A percentile compares a stretch with the other conserved stretches of the same genome.
phyloP scores from a whole-genome alignment of 208 protist species.

The Novymonas esmeraldas region DNA sequence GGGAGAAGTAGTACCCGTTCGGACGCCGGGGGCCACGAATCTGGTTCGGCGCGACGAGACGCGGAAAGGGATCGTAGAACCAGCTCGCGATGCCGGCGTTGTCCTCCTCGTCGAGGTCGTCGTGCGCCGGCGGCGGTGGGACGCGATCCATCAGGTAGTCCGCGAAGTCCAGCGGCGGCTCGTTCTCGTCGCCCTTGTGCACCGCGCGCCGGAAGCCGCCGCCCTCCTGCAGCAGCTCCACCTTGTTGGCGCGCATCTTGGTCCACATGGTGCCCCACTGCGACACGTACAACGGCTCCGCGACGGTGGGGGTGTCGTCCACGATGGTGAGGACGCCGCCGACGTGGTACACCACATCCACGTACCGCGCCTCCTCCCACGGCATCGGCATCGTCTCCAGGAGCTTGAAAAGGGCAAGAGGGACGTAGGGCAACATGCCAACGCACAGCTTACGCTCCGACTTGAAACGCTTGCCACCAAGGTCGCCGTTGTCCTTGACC shows the following conservation, averaged over 20 bases:
- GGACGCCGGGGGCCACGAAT: conserved; percentile 75
- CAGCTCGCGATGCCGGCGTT: conserved; percentile 97
- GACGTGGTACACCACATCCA: conserved; percentile 99
- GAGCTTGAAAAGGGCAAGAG: conserved; percentile 99
- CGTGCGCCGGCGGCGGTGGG: conserved; percentile 94
- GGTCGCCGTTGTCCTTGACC: conserved; percentile 99
- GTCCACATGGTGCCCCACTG: conserved; percentile 99
- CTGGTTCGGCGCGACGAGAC: conserved; percentile 93
- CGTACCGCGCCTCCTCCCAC: conserved; percentile 96
- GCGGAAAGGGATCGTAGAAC: conserved; percentile 99
- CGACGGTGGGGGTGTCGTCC: conserved; percentile 99
- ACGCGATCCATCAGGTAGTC: conserved; percentile 99
- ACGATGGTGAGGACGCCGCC: conserved; percentile 99
- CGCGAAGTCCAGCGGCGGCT: conserved; percentile 99
- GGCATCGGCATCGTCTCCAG: conserved; percentile 99
- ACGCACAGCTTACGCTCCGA: conserved; percentile 99
- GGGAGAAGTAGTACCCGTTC: conserved; percentile 94
- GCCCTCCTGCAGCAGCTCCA: conserved; percentile 76
- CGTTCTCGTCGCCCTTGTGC: conserved; percentile 99
- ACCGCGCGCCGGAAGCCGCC: conserved; percentile 95
- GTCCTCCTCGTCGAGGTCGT: conserved; percentile 99
- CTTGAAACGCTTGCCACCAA: conserved; percentile 98
- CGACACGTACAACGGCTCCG: conserved; percentile 98
- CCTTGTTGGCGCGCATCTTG: conserved; percentile 99
- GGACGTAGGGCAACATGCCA: conserved; percentile 99